phyloP scores from a whole-genome alignment of 116 monocot species.

The Cymodocea nodosa region DNA sequence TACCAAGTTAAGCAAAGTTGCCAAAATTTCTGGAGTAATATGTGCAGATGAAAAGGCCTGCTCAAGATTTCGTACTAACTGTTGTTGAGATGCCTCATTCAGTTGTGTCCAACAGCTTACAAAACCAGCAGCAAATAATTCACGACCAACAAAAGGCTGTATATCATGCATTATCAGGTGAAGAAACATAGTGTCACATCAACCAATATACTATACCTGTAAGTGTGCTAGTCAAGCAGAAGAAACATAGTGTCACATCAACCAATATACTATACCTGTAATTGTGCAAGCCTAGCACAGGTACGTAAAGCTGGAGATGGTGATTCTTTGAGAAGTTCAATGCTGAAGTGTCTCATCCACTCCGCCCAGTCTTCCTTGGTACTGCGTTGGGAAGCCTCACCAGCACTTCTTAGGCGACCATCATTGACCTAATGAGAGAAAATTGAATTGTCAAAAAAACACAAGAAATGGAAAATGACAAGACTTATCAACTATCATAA shows the following conservation, averaged over 20 bases:
- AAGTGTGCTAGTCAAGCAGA: conserved; percentile 94
- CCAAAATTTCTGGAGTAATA: conserved; percentile 98
- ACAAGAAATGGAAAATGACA: no score
- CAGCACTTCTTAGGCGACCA: conserved; percentile 72
- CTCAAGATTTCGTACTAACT: conserved; percentile 87
- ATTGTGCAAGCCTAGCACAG: conserved; percentile 92
- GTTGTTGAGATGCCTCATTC: conserved; percentile 87
- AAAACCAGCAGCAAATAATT: conserved; percentile 98
- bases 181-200: conserved; percentile 5
- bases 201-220: conserved; percentile 36
- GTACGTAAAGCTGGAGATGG: conserved; percentile 94
- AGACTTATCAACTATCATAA: no score
- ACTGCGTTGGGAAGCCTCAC: conserved; percentile 95
- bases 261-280: conserved; percentile 42
- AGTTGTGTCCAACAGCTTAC: conserved; percentile 99
- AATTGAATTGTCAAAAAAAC: background rate
- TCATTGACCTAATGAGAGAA: conserved; percentile 62
- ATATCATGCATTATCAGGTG: conserved; percentile 7
- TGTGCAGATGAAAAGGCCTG: conserved; percentile 96
- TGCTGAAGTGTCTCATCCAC: conserved; percentile 99
- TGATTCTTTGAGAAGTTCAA: conserved; percentile 95
- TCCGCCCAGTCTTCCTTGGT: conserved; percentile 99
- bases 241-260: background rate
- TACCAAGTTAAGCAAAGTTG: conserved; percentile 89
- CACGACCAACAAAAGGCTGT: conserved; percentile 94